Evolutionary conservation across 2,329 filamentous ascomycete species (phyloP).

Genomic region (Aspergillus fijiensis): DNA sequence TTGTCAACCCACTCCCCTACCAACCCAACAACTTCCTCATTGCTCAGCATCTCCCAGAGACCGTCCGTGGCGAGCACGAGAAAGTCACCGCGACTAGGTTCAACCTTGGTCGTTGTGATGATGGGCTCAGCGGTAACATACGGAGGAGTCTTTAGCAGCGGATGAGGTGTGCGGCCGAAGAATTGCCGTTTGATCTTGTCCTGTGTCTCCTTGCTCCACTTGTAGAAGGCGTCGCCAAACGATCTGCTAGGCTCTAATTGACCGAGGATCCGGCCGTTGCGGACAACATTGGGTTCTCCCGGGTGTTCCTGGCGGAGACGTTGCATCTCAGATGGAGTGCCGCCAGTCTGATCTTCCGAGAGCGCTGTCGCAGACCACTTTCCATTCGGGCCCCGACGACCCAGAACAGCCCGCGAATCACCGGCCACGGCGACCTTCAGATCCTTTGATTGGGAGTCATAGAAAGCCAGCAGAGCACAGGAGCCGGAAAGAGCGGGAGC

Average conservation of each 20-base stretch:
- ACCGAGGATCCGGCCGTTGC: constrained; percentile 86
- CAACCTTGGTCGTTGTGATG: constrained; percentile 86
- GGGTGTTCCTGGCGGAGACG: constrained; percentile 85
- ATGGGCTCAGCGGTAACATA: constrained; percentile 97
- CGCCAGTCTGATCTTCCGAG: constrained; percentile 91
- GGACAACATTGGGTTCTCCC: constrained; percentile 80
- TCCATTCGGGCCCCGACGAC: constrained; percentile 71
- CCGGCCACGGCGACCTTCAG: constrained; percentile 94
- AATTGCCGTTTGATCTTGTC: constrained; percentile 79
- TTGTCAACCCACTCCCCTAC: constrained; percentile 96
- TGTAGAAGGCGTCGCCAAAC: constrained; percentile 95
- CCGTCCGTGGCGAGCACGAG: constrained; percentile 95
- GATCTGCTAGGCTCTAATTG: constrained; percentile 89
- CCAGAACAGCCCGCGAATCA: constrained; percentile 91
- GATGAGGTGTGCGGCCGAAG: constrained; percentile 77
- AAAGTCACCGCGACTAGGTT: constrained; percentile 89
- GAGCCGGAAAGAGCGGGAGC: constrained; percentile 95
- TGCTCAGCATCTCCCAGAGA: constrained; percentile 98
- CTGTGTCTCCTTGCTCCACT: constrained; percentile 86
- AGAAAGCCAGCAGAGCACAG: constrained; percentile 93
- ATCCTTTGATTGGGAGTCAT: constrained; percentile 82
- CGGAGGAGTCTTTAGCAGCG: constrained; percentile 81
- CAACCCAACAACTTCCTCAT: constrained; percentile 94
- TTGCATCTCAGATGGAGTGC: constrained; percentile 78
- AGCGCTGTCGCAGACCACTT: constrained; percentile 92